Base-by-base conservation (phyloP, 1,139 yeast genomes). In the Meyerozyma carpophila region DNA sequence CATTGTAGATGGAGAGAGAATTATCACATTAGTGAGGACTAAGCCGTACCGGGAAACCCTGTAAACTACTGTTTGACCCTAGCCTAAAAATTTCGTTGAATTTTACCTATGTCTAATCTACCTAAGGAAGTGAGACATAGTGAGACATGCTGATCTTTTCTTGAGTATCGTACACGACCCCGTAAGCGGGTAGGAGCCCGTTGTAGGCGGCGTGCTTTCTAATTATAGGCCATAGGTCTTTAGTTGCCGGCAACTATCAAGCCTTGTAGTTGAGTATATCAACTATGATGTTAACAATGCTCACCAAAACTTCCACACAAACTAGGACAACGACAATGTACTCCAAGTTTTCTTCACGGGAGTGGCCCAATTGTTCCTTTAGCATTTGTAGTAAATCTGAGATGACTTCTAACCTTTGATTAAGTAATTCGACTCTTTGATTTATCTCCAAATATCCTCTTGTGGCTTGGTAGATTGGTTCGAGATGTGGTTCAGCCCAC, bases 401-500 rank as follows among this genome's bases (percentile, higher is more conserved):
- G 44, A 93, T 89, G 14, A 93, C 98, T 58, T 93, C 98, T 38
- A 93, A 68, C 49, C 98, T 75, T 59, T 94, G 97, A 58, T 93
- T 93, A 46, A 93, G 70, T 44, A 93, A 68, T 36, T 89, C 85
- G 1, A 90, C 98, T 42, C 98, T 72, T 65, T 91, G 98, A 61
- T 90, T 90, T 53, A 93, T 91, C 58, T 91, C 98, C 51, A 91
- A 67, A 61, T 93, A 93, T 0, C 97, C 96, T 59, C 98, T 79
- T 2, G 95, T 88, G 0, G 98, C 97, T 62, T 90, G 97, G 63
- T 93, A 93, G 44, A 91, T 90, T 1, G 98, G 98, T 61, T 93
- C 98, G 47, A 93, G 70, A 57, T 91, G 96, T 1, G 98, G 98
- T 59, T 93, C 98, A 0, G 96, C 83, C 98, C 98, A 93, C 96